Evolutionary conservation across 345 rosid species (phyloP).

Genomic region (Hypericum androsaemum): DNA sequence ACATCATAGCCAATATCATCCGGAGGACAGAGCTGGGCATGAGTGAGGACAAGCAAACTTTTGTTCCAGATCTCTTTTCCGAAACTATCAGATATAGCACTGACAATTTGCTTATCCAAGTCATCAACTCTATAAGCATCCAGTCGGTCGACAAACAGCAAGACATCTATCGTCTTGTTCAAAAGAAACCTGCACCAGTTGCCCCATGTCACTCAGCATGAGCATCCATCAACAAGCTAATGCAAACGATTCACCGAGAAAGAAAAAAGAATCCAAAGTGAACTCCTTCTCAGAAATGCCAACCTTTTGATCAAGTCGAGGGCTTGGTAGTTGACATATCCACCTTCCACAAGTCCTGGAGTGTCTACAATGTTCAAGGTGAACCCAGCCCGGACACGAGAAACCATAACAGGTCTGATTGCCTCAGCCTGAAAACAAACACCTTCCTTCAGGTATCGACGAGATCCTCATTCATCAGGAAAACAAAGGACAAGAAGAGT

Average conservation of each 20-base stretch:
- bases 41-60: conserved; percentile 72
- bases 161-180: conserved; percentile 62
- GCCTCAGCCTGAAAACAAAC: conserved; percentile 40
- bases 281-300: conserved; percentile 6
- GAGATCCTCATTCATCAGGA: background rate
- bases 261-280: background rate
- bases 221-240: background rate
- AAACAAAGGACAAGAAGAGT: no score
- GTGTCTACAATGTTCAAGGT: conserved; percentile 68
- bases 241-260: background rate
- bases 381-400: conserved; percentile 66
- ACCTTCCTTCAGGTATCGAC: conserved; percentile 4
- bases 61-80: conserved; percentile 73
- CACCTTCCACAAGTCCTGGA: conserved; percentile 82
- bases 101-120: conserved; percentile 66
- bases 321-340: conserved; percentile 69
- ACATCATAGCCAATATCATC: conserved; percentile 58
- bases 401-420: conserved; percentile 63
- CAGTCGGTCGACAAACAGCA: conserved; percentile 71
- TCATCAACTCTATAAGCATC: conserved; percentile 83
- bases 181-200: conserved; percentile 47
- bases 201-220: background rate
- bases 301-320: conserved; percentile 67
- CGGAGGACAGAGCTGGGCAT: conserved; percentile 77
- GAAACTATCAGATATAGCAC: conserved; percentile 58